phyloP scores from a whole-genome alignment of 2,329 filamentous ascomycete genomes.

The Monilinia vaccinii-corymbosi region DNA sequence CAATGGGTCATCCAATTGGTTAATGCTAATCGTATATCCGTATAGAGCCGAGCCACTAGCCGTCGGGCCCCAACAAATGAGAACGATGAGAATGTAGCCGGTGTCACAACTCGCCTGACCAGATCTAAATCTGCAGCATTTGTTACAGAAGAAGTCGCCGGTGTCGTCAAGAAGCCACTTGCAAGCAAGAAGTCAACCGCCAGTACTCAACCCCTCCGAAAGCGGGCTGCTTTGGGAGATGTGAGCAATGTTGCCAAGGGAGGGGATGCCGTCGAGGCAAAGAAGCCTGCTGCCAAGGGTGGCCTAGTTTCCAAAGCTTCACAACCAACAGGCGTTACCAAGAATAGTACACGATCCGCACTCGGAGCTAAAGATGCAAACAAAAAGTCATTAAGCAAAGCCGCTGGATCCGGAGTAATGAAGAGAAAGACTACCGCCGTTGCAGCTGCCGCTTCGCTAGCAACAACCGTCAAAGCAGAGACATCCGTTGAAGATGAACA shows the following conservation, averaged over 20 bases:
- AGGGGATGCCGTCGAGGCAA: conserved; percentile 54
- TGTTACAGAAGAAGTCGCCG: conserved; percentile 46
- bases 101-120: conserved; percentile 70
- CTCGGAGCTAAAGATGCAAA: conserved; percentile 53
- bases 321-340: conserved; percentile 75
- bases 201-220: conserved; percentile 48
- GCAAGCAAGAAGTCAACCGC: conserved; percentile 61
- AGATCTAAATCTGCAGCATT: conserved; percentile 81
- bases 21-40: conserved; percentile 31
- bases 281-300: conserved; percentile 62
- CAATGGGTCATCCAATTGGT: background rate
- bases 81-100: conserved; percentile 78
- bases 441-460: conserved; percentile 35
- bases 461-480: conserved; percentile 52
- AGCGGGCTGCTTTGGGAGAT: conserved; percentile 81
- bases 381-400: conserved; percentile 66
- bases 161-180: conserved; percentile 49
- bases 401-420: conserved; percentile 62
- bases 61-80: conserved; percentile 76
- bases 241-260: conserved; percentile 90
- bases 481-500: conserved; percentile 54
- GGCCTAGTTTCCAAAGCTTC: conserved; percentile 71
- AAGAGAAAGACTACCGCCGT: conserved; percentile 61
- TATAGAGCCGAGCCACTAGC: conserved; percentile 56
- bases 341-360: conserved; percentile 51